Evolutionary conservation across 2,329 filamentous ascomycete species (phyloP).

Genomic region (Tolypocladium sp.): DNA sequence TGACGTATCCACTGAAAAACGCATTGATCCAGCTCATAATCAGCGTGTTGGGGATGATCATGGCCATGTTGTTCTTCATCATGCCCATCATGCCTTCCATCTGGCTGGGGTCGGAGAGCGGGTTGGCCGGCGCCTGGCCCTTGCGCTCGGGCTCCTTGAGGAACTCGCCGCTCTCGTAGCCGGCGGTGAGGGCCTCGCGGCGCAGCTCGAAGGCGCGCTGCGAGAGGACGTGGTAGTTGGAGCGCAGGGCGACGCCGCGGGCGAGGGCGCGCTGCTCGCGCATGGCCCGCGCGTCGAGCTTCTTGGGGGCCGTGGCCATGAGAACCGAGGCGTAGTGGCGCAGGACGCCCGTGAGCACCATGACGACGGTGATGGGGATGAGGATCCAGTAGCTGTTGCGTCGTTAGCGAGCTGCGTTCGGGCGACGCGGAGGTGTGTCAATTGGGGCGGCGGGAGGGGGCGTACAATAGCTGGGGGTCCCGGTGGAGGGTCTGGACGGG

Average conservation of each 20-base stretch:
- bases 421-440: not conserved
- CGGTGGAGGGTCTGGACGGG: conserved; percentile 91
- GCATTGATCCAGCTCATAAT: conserved; percentile 99
- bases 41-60: conserved; percentile 97
- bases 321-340: conserved; percentile 95
- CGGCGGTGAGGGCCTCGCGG: conserved; percentile 70
- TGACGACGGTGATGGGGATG: conserved; percentile 92
- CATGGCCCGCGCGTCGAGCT: conserved; percentile 62
- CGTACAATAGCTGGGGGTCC: conserved; percentile 97
- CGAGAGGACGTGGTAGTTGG: conserved; percentile 73
- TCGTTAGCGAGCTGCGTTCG: not conserved
- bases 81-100: conserved; percentile 99
- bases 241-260: conserved; percentile 75
- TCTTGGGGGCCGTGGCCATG: conserved; percentile 78
- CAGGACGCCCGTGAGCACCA: conserved; percentile 92
- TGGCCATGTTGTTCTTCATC: conserved; percentile 99
- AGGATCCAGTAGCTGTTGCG: conserved; percentile 89
- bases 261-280: conserved; percentile 81
- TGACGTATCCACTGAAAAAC: conserved; percentile 96
- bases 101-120: conserved; percentile 86
- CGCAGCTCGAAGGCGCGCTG: conserved; percentile 68
- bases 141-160: conserved; percentile 81
- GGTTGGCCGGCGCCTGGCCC: conserved; percentile 84
- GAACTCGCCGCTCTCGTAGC: conserved; percentile 78
- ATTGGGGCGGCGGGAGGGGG: conserved; percentile 4